Percentiles rank a stretch among this genome's conserved stretches.
These are phyloP conservation scores for Reticulascus tulasneorum DNA, from an alignment of 2,329 filamentous ascomycete genomes.

Conservation along the genomic window DNA sequence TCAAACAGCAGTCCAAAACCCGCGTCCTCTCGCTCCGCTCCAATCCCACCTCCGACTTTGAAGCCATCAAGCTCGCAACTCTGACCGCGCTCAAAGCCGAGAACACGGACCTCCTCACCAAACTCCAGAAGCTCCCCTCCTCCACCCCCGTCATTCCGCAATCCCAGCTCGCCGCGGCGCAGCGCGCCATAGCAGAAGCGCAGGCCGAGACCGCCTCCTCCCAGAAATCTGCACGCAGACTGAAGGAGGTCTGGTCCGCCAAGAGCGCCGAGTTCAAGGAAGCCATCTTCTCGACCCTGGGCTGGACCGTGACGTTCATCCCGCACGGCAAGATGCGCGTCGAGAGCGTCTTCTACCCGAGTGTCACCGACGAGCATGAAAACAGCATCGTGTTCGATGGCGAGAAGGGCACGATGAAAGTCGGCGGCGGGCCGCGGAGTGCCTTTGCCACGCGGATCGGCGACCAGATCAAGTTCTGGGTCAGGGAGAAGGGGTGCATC, in stretches of 20 bases:
- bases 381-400: constrained; percentile 82
- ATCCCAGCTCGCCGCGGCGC: constrained; percentile 70
- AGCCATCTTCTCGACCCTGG: constrained; percentile 84
- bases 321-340: constrained; percentile 96
- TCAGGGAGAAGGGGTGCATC: constrained; percentile 87
- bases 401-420: constrained; percentile 96
- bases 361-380: constrained; percentile 63
- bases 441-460: constrained; percentile 81
- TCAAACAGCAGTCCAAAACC: constrained; percentile 65
- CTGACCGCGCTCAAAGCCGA: constrained; percentile 75
- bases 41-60: constrained; percentile 86
- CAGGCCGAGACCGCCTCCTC: constrained; percentile 65
- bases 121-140: constrained; percentile 50
- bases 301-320: constrained; percentile 93
- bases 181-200: constrained; percentile 70
- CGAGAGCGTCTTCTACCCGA: constrained; percentile 78
- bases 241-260: constrained; percentile 88
- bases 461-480: constrained; percentile 91
- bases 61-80: constrained; percentile 79
- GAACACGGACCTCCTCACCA: constrained; percentile 75
- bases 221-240: constrained; percentile 77
- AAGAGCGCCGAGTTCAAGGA: constrained; percentile 95
- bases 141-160: constrained; percentile 69
- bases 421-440: constrained; percentile 83
- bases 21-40: constrained; percentile 81